A percentile compares a stretch with the other conserved stretches of the same genome.
Evolutionary conservation across 495 filamentous ascomycete genomes (phyloP).

Genomic region (Echria macrotheca): DNA sequence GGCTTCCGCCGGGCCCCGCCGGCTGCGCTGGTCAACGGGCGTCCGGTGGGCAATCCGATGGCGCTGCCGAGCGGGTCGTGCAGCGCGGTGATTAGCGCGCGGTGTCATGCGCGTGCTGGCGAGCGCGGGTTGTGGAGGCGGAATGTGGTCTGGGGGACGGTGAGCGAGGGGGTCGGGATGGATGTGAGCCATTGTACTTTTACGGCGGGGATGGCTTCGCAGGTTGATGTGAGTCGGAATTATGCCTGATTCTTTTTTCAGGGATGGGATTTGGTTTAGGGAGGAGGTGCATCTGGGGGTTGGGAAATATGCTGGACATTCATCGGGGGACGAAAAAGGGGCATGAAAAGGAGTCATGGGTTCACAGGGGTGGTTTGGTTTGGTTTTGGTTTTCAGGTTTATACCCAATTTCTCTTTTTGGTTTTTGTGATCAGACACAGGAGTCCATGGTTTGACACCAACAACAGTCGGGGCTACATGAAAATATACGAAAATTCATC

Average conservation of each 20-base stretch:
- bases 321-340: too few relatives aligned
- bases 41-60: slow-evolving; percentile 36
- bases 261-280: neutral
- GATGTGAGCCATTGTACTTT: slow-evolving; percentile 36
- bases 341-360: too few relatives aligned
- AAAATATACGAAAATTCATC: too few relatives aligned
- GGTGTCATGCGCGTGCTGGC: slow-evolving; percentile 26
- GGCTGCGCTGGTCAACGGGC: slow-evolving; percentile 25
- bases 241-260: slow-evolving; percentile 30
- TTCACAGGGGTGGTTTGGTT: neutral
- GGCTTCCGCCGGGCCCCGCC: slow-evolving; percentile 29
- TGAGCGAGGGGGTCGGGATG: slow-evolving; percentile 28
- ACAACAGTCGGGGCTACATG: too few relatives aligned
- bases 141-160: slow-evolving; percentile 36
- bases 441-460: too few relatives aligned
- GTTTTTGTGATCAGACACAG: too few relatives aligned
- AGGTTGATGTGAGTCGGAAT: slow-evolving; percentile 29
- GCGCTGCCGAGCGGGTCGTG: slow-evolving; percentile 32
- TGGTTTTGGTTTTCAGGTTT: neutral
- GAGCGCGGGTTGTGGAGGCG: slow-evolving; percentile 21
- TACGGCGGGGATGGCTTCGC: slow-evolving; percentile 20
- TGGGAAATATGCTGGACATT: neutral
- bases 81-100: slow-evolving; percentile 38
- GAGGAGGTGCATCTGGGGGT: neutral
- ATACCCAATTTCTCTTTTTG: too few relatives aligned